Evolutionary conservation across 192 early-diverging fungal species (phyloP), one percentile per base, ranked within the genome.

Genomic region (Coemansia sp.): DNA sequence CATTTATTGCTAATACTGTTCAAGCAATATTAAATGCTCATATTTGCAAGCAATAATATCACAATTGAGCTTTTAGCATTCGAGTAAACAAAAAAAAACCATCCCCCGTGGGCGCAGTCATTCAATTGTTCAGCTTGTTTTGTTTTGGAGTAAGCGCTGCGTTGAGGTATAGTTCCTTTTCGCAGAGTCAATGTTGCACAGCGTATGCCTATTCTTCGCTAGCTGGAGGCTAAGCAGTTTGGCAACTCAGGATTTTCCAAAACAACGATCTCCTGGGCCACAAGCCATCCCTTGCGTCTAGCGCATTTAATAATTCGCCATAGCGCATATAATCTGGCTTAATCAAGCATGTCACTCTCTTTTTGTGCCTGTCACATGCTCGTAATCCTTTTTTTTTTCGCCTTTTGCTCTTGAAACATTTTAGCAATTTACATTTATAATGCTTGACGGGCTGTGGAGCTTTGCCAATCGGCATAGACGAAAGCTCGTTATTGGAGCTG

Each of bases 381-480:
- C 14, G n/a, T 30, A 26, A 6, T 21, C 23, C 20, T 48, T 49
- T 49, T 6, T 49, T 49, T n/a, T 30, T 7, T 13, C 44, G 19
- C 42, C 19, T 18, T 43, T 19, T 46, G 44, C 44, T 46, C 19
- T 49, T 49, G 3, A 47, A 48, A 48, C 28, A 2, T 7, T 26
- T 49, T 31, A 35, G 33, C 41, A 43, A 12, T 49, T 30, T 14
- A 6, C 14, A 12, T 8, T 20, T 26, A 33, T 18, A 39, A 78
- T 85, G 70, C 57, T 79, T 14, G 66, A 81, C 12, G 66, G 82
- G 1, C 60, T 81, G 16, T 82, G 78, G 58, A 74, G 79, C 14
- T 88, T 85, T 65, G 72, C 81, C n/a, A 83, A 81, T 40, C 80
- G 82, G 51, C 89, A 91, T 65, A 81, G 81, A 47, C 84, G 72